phyloP scores from a whole-genome alignment of 1,284 basidiomycete genomes.

The Kalmanozyma brasiliensis region DNA sequence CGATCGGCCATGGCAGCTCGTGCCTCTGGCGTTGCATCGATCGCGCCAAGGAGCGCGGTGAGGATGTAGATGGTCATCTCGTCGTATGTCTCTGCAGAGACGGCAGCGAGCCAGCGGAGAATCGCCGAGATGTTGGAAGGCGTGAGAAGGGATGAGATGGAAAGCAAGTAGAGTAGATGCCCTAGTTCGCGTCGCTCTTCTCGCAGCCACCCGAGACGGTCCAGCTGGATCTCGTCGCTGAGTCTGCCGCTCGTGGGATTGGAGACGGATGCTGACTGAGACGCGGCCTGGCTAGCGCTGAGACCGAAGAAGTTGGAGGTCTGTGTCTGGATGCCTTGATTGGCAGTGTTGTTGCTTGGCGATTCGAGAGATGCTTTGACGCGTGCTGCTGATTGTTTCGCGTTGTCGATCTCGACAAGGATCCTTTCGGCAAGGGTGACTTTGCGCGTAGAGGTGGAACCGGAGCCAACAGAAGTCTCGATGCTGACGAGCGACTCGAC shows the following conservation, averaged over 20 bases:
- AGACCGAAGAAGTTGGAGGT: constrained; percentile 46
- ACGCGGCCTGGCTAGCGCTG: constrained; percentile 27
- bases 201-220: constrained; percentile 56
- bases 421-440: constrained; percentile 42
- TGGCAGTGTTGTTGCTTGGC: constrained; percentile 12
- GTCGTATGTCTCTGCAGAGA: constrained; percentile 48
- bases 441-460: constrained; percentile 18
- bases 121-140: constrained; percentile 47
- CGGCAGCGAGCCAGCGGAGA: constrained; percentile 49
- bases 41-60: constrained; percentile 75
- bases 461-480: constrained; percentile 22
- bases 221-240: constrained; percentile 62
- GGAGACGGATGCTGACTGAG: constrained; percentile 20
- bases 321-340: constrained; percentile 40
- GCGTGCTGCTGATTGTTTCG: constrained; percentile 29
- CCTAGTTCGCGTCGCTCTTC: constrained; percentile 61
- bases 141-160: constrained; percentile 56
- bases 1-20: constrained; percentile 48
- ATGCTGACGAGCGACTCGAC: constrained; percentile 54
- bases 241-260: constrained; percentile 33
- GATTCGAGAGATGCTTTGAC: constrained; percentile 51
- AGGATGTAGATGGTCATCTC: constrained; percentile 77
- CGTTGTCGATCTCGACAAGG: constrained; percentile 51
- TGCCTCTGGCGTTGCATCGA: constrained; percentile 75
- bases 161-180: constrained; percentile 62